Conservation (phyloP, 2,329 filamentous ascomycete species). For the Paraconiothyrium sp. region DNA sequence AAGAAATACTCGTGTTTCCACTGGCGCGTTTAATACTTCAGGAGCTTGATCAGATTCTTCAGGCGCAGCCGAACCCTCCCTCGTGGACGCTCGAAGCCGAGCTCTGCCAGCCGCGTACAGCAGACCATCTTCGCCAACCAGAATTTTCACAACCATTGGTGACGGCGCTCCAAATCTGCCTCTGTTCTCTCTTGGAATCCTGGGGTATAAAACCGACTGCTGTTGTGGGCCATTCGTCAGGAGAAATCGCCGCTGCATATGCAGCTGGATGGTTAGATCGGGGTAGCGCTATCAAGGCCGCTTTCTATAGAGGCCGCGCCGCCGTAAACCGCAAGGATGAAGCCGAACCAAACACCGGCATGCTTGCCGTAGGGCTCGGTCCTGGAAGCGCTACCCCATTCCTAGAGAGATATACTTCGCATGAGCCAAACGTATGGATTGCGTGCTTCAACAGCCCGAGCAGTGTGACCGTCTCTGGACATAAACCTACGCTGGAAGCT, state of each 20-base stretch:
- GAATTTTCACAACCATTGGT: slow-evolving; percentile 29
- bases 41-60: slow-evolving; percentile 21
- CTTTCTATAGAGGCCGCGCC: slow-evolving; percentile 16
- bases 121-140: slow-evolving; percentile 10
- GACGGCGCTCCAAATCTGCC: slow-evolving; percentile 29
- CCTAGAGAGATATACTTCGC: slow-evolving; percentile 5
- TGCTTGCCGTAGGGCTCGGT: slow-evolving; percentile 36
- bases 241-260: slow-evolving; percentile 40
- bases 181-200: slow-evolving; percentile 23
- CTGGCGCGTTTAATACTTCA: slow-evolving; percentile 17
- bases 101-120: slow-evolving; percentile 9
- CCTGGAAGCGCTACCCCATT: slow-evolving; percentile 13
- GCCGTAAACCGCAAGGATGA: background rate
- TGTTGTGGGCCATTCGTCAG: slow-evolving; percentile 35
- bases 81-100: slow-evolving; percentile 23
- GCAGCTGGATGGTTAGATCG: slow-evolving; percentile 24
- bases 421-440: slow-evolving; percentile 10
- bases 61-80: slow-evolving; percentile 19
- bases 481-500: slow-evolving; percentile 43
- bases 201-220: slow-evolving; percentile 20
- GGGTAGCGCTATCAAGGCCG: slow-evolving; percentile 22
- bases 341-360: slow-evolving; percentile 17
- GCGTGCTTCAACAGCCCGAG: slow-evolving; percentile 47
- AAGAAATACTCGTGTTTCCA: slow-evolving; percentile 20
- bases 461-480: slow-evolving; percentile 55